Evolutionary conservation across 1,139 yeast species (phyloP).

Genomic region (Debaryomycetaceae sp.): DNA sequence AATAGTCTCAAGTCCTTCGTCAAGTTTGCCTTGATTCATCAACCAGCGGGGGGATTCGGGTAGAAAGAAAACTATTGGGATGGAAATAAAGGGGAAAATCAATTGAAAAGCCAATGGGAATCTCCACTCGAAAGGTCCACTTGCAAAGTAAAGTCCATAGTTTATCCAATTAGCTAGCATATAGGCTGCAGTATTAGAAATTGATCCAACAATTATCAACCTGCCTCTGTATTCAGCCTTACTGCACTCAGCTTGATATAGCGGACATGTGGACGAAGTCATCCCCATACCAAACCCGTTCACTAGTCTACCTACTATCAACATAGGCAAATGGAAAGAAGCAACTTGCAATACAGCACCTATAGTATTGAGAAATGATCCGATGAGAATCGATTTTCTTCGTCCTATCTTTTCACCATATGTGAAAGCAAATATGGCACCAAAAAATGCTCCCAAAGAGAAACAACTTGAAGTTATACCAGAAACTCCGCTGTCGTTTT

Average conservation of each 20-base stretch:
- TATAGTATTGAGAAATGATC: conserved; percentile 18
- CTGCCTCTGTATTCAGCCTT: conserved; percentile 27
- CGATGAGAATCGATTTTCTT: conserved; percentile 19
- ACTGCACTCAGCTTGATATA: conserved; percentile 29
- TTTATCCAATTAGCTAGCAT: conserved; percentile 19
- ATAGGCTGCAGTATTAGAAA: conserved; percentile 23
- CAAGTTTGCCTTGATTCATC: conserved; percentile 34
- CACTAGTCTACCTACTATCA: conserved; percentile 32
- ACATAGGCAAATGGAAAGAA: conserved; percentile 15
- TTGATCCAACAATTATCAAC: conserved; percentile 44
- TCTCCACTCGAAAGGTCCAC: conserved; percentile 13
- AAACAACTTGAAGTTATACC: conserved; percentile 51
- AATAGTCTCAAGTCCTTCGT: conserved; percentile 16
- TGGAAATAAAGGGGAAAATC: conserved; percentile 48
- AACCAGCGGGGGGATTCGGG: conserved; percentile 54
- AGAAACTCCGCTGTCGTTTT: conserved; percentile 42
- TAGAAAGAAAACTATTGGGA: conserved; percentile 43
- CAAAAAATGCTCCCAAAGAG: conserved; percentile 39
- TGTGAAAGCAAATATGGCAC: conserved; percentile 26
- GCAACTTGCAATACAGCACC: conserved; percentile 26
- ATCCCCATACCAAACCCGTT: conserved; percentile 36
- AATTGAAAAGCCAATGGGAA: conserved; percentile 28
- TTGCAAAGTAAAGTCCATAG: conserved; percentile 32
- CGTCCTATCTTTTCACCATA: conserved; percentile 24
- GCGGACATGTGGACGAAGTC: conserved; percentile 22